Base-by-base conservation (phyloP, 164 flowering plant genomes). In the Chimonanthus salicifolius region DNA sequence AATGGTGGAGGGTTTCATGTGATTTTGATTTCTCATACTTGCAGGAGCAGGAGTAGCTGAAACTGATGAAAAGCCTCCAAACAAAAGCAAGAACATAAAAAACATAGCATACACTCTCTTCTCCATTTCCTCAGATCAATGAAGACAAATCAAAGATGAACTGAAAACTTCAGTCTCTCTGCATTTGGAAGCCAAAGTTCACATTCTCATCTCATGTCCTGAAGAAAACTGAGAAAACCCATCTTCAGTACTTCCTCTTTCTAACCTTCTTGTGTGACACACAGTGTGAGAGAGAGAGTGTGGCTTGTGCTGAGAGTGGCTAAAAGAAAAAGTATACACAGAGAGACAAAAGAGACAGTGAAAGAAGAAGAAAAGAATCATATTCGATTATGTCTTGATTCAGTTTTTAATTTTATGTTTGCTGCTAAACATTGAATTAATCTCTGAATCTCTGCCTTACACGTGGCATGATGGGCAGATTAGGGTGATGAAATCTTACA, bases 41-140 rank as follows among this genome's bases (percentile, higher is more conserved):
- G 67, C 65, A 13, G 74, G 66, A 18, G 51, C 9, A 18, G 74
- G 20, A 20, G 68, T 50, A 18, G 68, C 68, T 66, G 68, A 62
- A 72, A 33, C 74, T 47, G 68, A 62, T 63, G 74, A 60, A n/a
- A 47, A 63, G 4, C 67, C 58, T 63, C 68, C 74, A 72, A 72
- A 49, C 67, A 63, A 49, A 72, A 46, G 21, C 66, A 48, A 18
- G 47, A 62, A 72, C 48, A 44, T 33, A 18, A 66, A 66, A 13
- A 44, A 49, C 48, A 66, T 45, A 44, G n/a, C 68, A 66, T n/a
- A 54, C 60, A 10, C 16, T 66, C 13, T 66, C 49, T 46, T 66
- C 46, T n/a, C 68, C 68, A 66, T 66, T 66, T 66, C 60, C 11
- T 13, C 60, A 54, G 60, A 54, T 11, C 5, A 15, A 33, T 1